Conservation (phyloP, 1,139 yeast genomes). For the Pichia cactophila region DNA sequence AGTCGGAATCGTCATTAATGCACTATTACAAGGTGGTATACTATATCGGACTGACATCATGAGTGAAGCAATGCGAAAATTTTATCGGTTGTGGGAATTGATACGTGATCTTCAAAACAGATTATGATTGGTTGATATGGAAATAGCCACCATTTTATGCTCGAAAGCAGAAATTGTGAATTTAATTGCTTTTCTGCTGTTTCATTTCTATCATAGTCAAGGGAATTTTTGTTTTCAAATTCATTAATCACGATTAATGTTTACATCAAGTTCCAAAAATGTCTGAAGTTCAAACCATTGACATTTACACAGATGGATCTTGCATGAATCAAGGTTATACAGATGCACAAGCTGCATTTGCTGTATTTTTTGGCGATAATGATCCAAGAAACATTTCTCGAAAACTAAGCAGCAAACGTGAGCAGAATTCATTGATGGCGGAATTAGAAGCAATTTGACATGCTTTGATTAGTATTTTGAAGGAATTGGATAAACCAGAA, state of each 20-base stretch:
- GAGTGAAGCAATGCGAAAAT: neutral
- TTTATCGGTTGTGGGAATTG: neutral
- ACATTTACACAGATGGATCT: conserved; percentile 61
- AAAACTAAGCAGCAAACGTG: conserved; percentile 18
- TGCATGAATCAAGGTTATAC: conserved; percentile 19
- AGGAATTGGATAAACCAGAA: conserved; percentile 44
- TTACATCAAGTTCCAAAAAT: neutral
- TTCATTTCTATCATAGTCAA: too few species aligned
- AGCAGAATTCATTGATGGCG: neutral
- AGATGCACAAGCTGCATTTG: conserved; percentile 50
- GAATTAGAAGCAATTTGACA: conserved; percentile 52
- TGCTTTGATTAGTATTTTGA: conserved; percentile 66
- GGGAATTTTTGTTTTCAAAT: neutral
- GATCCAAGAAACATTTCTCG: conserved; percentile 34
- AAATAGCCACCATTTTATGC: neutral
- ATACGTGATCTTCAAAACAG: too few species aligned
- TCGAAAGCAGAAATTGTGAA: neutral
- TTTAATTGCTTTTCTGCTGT: neutral
- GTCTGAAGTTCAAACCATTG: neutral
- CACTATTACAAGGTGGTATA: neutral
- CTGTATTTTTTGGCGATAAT: conserved; percentile 57
- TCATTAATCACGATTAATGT: too few species aligned
- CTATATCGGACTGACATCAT: neutral
- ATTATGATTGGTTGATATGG: too few species aligned
- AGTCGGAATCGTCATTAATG: conserved; percentile 14